Evolutionary conservation across 2,329 filamentous ascomycete genomes (phyloP).

Genomic region (Xylariaceae sp.): DNA sequence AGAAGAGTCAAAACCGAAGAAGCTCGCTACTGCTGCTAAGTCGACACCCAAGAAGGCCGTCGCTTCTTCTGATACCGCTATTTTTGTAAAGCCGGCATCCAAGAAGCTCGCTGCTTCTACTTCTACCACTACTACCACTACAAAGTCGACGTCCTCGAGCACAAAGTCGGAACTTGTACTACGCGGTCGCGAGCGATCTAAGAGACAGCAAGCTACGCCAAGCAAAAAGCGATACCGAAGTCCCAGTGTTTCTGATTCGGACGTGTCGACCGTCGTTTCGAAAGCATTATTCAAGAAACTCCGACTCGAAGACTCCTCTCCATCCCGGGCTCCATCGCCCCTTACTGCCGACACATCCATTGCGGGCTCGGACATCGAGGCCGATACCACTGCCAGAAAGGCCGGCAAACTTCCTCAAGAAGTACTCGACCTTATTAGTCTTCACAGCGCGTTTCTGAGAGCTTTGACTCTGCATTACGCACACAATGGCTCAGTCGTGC

Average conservation of each 20-base stretch:
- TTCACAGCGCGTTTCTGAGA: conserved; percentile 64
- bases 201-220: conserved; percentile 26
- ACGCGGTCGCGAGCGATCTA: conserved; percentile 29
- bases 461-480: conserved; percentile 64
- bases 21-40: conserved; percentile 12
- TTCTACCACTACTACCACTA: conserved; percentile 5
- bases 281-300: conserved; percentile 39
- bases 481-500: conserved; percentile 58
- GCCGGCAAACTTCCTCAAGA: conserved; percentile 43
- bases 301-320: conserved; percentile 35
- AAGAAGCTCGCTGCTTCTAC: conserved; percentile 18
- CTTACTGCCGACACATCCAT: conserved; percentile 37
- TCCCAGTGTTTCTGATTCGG: conserved; percentile 32
- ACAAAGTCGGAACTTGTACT: conserved; percentile 19
- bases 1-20: conserved; percentile 26
- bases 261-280: conserved; percentile 31
- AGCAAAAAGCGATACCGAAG: conserved; percentile 30
- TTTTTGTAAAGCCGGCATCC: conserved; percentile 10
- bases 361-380: conserved; percentile 35
- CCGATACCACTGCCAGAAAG: conserved; percentile 25
- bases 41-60: too few relatives aligned
- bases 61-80: not conserved
- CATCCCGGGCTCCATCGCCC: conserved; percentile 32
- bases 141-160: not conserved
- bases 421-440: conserved; percentile 53